Percentiles rank a stretch among this genome's conserved stretches.
These are phyloP conservation scores for Biscutella auriculata DNA, from an alignment of 441 rosid species.

Conservation along the genomic window DNA sequence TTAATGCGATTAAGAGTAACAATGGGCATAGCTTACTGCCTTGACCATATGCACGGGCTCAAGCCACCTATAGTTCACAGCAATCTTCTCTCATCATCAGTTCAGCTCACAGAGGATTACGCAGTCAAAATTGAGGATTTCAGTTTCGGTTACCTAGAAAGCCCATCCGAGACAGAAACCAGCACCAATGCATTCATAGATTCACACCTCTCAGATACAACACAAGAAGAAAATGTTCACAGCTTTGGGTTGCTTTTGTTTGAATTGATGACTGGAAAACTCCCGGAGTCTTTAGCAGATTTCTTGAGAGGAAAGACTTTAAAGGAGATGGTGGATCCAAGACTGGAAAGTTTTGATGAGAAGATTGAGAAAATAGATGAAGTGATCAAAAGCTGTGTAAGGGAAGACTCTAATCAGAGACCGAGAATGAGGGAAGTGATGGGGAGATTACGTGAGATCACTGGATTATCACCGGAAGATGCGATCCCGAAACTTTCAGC, in stretches of 20 bases:
- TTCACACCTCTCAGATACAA: slow-evolving; percentile 11
- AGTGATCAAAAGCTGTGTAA: slow-evolving; percentile 32
- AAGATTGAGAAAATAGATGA: slow-evolving; percentile 32
- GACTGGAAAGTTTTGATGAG: slow-evolving; percentile 27
- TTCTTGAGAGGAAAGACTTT: slow-evolving; percentile 33
- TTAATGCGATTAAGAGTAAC: slow-evolving; percentile 49
- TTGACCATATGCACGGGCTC: slow-evolving; percentile 50
- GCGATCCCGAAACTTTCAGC: slow-evolving; percentile 45
- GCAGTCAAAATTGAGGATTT: slow-evolving; percentile 53
- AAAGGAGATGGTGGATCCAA: slow-evolving; percentile 40
- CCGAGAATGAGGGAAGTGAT: slow-evolving; percentile 35
- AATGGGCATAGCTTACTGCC: slow-evolving; percentile 54
- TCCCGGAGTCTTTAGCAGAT: slow-evolving; percentile 35
- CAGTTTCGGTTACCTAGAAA: slow-evolving; percentile 33
- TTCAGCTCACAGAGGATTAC: slow-evolving; percentile 51
- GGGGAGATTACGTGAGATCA: slow-evolving; percentile 34
- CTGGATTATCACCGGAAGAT: slow-evolving; percentile 30
- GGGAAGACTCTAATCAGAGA: slow-evolving; percentile 31
- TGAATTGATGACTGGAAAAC: slow-evolving; percentile 58
- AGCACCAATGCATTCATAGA: slow-evolving; percentile 26
- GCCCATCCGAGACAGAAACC: slow-evolving; percentile 28
- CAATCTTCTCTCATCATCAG: slow-evolving; percentile 38
- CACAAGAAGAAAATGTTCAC: slow-evolving; percentile 51
- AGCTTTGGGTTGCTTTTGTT: slow-evolving; percentile 61
- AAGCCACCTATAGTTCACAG: slow-evolving; percentile 39